Percentiles rank a stretch among this genome's conserved stretches.
Conservation (phyloP, 1,284 basidiomycete species). For the Schizophyllum amplum region DNA sequence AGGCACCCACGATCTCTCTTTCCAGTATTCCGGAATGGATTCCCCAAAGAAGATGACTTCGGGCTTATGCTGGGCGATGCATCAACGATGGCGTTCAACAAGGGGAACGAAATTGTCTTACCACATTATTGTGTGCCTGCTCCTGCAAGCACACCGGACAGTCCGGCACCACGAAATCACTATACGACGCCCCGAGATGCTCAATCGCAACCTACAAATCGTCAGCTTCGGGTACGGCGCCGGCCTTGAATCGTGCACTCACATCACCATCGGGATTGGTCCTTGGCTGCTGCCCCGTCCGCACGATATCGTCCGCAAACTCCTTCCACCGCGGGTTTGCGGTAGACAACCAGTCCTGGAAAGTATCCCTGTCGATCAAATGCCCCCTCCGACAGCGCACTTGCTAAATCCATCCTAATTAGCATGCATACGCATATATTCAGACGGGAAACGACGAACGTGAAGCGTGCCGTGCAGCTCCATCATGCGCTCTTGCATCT, state of each 20-base stretch:
- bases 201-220: conserved; percentile 64
- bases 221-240: too few species aligned
- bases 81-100: neutral
- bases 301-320: conserved; percentile 61
- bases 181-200: conserved; percentile 58
- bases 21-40: conserved; percentile 57
- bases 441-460: conserved; percentile 31
- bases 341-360: conserved; percentile 65
- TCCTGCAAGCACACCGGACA: conserved; percentile 60
- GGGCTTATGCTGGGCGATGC: conserved; percentile 57
- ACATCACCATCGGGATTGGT: conserved; percentile 94
- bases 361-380: conserved; percentile 53
- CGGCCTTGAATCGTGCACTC: conserved; percentile 21
- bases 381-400: conserved; percentile 74
- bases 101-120: conserved; percentile 16
- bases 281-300: conserved; percentile 53
- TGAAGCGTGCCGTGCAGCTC: conserved; percentile 89
- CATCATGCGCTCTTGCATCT: conserved; percentile 45
- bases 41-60: conserved; percentile 88
- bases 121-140: conserved; percentile 45
- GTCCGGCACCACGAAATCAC: conserved; percentile 70
- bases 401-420: conserved; percentile 32
- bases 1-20: conserved; percentile 60
- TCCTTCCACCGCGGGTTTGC: conserved; percentile 78
- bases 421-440: neutral